These are phyloP conservation scores for Chalciporus sphaerocephalus DNA, from an alignment of 768 basidiomycete genomes.

Conservation along the genomic window DNA sequence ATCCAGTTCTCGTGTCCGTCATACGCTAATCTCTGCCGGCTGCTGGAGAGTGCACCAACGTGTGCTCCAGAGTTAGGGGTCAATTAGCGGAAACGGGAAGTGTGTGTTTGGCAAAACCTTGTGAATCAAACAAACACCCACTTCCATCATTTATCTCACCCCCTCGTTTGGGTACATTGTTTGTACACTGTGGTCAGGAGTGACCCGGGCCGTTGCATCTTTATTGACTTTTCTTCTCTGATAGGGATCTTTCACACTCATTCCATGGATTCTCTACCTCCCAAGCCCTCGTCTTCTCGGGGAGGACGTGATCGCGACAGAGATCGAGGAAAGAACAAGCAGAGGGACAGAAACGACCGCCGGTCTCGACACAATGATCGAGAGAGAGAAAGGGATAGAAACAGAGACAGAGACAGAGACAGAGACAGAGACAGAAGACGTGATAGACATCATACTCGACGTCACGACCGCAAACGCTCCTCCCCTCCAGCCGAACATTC, in stretches of 20 bases:
- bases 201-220: not conserved
- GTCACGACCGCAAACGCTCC: conserved; percentile 11
- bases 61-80: too few species aligned
- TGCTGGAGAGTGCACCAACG: too few species aligned
- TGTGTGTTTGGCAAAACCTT: conserved; percentile 24
- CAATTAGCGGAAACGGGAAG: conserved; percentile 1
- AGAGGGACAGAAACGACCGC: conserved; percentile 7
- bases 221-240: not conserved
- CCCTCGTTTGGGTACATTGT: not conserved
- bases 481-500: conserved; percentile 10
- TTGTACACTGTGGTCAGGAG: not conserved
- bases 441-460: conserved; percentile 1
- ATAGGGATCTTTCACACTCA: not conserved
- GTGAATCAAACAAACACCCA: conserved; percentile 25
- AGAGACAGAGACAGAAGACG: conserved; percentile 1
- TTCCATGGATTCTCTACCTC: conserved; percentile 20
- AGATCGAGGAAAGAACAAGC: conserved; percentile 6
- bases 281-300: conserved; percentile 18
- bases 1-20: too few species aligned
- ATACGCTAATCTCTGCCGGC: too few species aligned
- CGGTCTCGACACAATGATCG: conserved; percentile 9
- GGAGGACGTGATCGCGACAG: conserved; percentile 15
- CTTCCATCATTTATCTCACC: not conserved
- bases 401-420: conserved; percentile 3
- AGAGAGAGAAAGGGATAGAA: conserved; percentile 7